Percentiles rank a stretch among this genome's conserved stretches.
phyloP scores from a whole-genome alignment of 2,329 filamentous ascomycete genomes.

The Passalora sequoiae region DNA sequence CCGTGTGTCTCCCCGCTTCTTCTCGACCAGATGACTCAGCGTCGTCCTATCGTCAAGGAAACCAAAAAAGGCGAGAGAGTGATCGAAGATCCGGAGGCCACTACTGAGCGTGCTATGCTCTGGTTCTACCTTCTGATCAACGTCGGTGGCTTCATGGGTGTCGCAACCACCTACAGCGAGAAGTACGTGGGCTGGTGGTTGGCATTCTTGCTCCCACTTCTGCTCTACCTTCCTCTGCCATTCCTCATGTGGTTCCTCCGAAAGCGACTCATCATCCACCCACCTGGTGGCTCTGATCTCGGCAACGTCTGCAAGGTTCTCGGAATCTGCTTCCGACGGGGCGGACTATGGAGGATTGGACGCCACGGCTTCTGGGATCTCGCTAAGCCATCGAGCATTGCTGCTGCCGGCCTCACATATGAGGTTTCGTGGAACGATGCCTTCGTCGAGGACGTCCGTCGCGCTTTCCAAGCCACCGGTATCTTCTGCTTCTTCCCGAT shows the following conservation, averaged over 20 bases:
- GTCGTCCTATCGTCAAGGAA: slow-evolving; percentile 36
- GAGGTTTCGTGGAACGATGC: slow-evolving; percentile 55
- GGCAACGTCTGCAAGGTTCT: slow-evolving; percentile 24
- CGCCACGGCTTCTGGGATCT: slow-evolving; percentile 26
- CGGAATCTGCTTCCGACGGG: slow-evolving; percentile 16
- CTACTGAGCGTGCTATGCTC: slow-evolving; percentile 46
- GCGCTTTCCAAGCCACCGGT: slow-evolving; percentile 46
- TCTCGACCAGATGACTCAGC: slow-evolving; percentile 43
- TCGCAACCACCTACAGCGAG: slow-evolving; percentile 51
- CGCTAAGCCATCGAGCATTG: slow-evolving; percentile 27
- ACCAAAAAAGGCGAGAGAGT: slow-evolving; percentile 42
- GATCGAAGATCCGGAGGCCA: slow-evolving; percentile 44
- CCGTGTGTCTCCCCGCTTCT: slow-evolving; percentile 59
- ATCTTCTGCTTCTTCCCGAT: slow-evolving; percentile 54
- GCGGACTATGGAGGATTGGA: slow-evolving; percentile 15
- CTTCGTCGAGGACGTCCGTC: slow-evolving; percentile 67
- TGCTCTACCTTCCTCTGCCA: slow-evolving; percentile 53
- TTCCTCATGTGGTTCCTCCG: slow-evolving; percentile 23
- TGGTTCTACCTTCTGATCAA: slow-evolving; percentile 72
- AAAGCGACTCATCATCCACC: slow-evolving; percentile 28
- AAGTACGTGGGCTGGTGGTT: slow-evolving; percentile 60
- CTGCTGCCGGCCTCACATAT: slow-evolving; percentile 20
- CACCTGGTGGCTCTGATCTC: slow-evolving; percentile 24
- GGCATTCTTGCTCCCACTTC: slow-evolving; percentile 57
- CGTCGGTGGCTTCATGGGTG: slow-evolving; percentile 36